Base-by-base conservation (phyloP, 2,329 filamentous ascomycete genomes). In the Talaromyces marneffei region DNA sequence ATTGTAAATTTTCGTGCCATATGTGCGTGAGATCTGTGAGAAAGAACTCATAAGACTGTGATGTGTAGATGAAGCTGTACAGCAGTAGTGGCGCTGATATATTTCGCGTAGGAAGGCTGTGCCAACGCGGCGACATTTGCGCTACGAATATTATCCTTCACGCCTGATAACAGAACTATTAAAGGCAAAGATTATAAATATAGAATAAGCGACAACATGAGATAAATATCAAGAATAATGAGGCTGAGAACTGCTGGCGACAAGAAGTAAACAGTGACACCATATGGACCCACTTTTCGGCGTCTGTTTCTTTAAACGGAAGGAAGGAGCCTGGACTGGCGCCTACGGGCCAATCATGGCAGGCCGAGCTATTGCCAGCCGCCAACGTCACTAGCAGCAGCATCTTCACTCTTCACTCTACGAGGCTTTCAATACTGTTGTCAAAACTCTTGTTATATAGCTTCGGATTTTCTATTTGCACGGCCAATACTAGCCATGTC, bases 11-110 rank as follows among this genome's bases (percentile, higher is more conserved):
- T 68, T 85, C 82, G 29, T 75, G 75, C 85, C 85, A 87, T 23
- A 87, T 74, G 62, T 80, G 76, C 64, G 78, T 81, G 40, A 87
- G 74, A 68, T 87, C 85, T 23, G 85, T 87, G 20, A 87, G 69
- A 64, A 77, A 77, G 20, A 87, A 69, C 14, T 75, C 75, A 69
- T 86, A 86, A 60, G 78, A 77, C 52, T 70, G 65, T 27, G 66
- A 61, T 29, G 69, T 68, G 61, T 70, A 66, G 12, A 64, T 66
- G 60, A 74, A 78, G 57, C 70, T 74, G 63, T 73, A 76, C 10
- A 79, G 72, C 23, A 79, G 71, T 9, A 73, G 71, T 16, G 77
- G 77, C 40, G 62, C 46, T 55, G 64, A 62, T 9, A 66, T 61
- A 20, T 65, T 65, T 16, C 68, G 58, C 18, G 73, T 64, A 35